Conservation (phyloP, 192 early-diverging fungal species). For the Radiomyces spectabilis region DNA sequence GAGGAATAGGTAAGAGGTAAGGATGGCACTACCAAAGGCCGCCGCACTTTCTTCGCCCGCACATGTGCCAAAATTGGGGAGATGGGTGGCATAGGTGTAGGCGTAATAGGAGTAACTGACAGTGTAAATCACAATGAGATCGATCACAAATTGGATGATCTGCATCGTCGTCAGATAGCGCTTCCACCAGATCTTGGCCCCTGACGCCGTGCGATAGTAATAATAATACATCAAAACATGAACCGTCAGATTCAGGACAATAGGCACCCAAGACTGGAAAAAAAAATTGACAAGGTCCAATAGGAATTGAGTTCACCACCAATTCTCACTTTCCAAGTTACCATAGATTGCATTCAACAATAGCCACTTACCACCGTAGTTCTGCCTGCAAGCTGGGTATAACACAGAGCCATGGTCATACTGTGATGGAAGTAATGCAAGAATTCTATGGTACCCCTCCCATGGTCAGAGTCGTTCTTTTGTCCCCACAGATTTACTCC, state of each 20-base stretch:
- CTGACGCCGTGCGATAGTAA: slow-evolving; percentile 66
- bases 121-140: slow-evolving; percentile 73
- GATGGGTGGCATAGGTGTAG: slow-evolving; percentile 48
- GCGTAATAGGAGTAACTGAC: slow-evolving; percentile 74
- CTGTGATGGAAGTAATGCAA: slow-evolving; percentile 90
- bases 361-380: slow-evolving; percentile 55
- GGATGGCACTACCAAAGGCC: slow-evolving; percentile 64
- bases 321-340: neutral
- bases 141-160: slow-evolving; percentile 83
- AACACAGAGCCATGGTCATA: slow-evolving; percentile 80
- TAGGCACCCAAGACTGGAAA: slow-evolving; percentile 56
- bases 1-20: slow-evolving; percentile 70
- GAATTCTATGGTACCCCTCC: slow-evolving; percentile 63
- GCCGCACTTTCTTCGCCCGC: slow-evolving; percentile 67
- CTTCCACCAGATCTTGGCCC: slow-evolving; percentile 85
- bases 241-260: slow-evolving; percentile 78
- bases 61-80: slow-evolving; percentile 56
- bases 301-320: neutral
- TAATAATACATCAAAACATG: slow-evolving; percentile 89
- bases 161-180: slow-evolving; percentile 84
- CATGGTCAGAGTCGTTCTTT: neutral
- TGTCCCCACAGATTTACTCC: slow-evolving; percentile 12
- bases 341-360: neutral
- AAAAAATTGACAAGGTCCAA: neutral
- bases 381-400: slow-evolving; percentile 61